Evolutionary conservation across 108 stramenopile species (phyloP).

Genomic region (Halocafeteria seosinensis): DNA sequence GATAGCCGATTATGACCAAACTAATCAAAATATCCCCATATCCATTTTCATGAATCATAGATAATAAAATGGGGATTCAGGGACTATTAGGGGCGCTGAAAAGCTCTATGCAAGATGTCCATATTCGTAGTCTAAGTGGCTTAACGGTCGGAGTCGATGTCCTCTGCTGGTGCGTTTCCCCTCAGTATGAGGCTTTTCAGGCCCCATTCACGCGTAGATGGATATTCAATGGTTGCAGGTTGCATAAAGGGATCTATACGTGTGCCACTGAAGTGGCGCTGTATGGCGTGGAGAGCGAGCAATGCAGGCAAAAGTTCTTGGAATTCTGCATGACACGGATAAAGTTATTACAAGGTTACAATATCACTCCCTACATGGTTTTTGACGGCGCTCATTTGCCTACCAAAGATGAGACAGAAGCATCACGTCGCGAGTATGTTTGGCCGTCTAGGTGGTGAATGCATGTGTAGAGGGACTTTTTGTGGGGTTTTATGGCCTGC

Average conservation of each 20-base stretch:
- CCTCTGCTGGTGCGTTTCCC: background rate
- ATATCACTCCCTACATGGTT: conserved; percentile 44
- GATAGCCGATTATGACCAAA: too few relatives aligned
- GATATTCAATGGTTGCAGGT: background rate
- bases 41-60: too few relatives aligned
- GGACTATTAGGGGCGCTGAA: too few relatives aligned
- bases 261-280: background rate
- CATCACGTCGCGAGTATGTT: conserved; percentile 27
- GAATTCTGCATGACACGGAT: conserved; percentile 37
- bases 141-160: background rate
- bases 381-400: conserved; percentile 57
- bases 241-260: background rate
- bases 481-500: too few relatives aligned
- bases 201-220: background rate
- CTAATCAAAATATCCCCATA: too few relatives aligned
- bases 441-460: conserved; percentile 20
- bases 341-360: conserved; percentile 24
- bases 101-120: background rate
- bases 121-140: background rate
- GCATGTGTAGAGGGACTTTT: conserved; percentile 7
- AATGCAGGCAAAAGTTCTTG: background rate
- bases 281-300: too few relatives aligned
- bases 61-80: too few relatives aligned
- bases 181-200: background rate
- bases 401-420: conserved; percentile 37